Evolutionary conservation across 1,284 basidiomycete species (phyloP), one percentile per base, ranked within the genome.

Genomic region (Malassezia caprae): DNA sequence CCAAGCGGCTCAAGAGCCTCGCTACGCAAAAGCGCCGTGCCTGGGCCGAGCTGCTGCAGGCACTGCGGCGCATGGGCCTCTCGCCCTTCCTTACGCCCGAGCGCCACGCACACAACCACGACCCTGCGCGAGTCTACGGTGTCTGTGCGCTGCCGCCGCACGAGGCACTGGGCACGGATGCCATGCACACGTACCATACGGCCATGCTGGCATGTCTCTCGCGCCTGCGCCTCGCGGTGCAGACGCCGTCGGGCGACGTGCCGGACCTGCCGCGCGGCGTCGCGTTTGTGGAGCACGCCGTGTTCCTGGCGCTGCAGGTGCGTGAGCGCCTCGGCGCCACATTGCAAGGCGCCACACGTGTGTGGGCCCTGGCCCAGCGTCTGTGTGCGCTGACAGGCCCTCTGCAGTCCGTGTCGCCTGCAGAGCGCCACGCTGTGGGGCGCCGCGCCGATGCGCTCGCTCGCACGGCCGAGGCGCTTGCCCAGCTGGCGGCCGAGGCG

Each of bases 1-100:
- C 79, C 55, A 90, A 88, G 76, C 79, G 82, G 41, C 79, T 82
- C 61, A 94, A 93, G 74, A 82, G 84, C 32, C 76, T 91, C 46
- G 82, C 84, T 15, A 73, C 75, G 8, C 82, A 88, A 28, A 99
- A 98, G 77, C 80, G 87, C 57, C 90, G 89, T 71, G 91, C 90
- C 1, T 91, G 86, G 82, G 83, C 85, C 26, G 90, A 96, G 71
- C 78, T 96, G 19, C 79, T 96, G 60, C 93, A 90, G 76, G 88
- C 91, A 68, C 79, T 96, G 34, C 88, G 88, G 68, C 81, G 82
- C 1, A 78, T 83, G 27, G 94, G 94, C 5, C 80, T 96, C 54
- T 58, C 68, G 45, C 67, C 69, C 8, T 64, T 63, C 41, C 48
- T 61, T 42, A 59, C 60, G 30, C 82, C 88, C 1, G 85, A 89